Evolutionary conservation across 108 stramenopile species (phyloP), one percentile per base, ranked within the genome.

Genomic region (Fragilaria crotonensis): DNA sequence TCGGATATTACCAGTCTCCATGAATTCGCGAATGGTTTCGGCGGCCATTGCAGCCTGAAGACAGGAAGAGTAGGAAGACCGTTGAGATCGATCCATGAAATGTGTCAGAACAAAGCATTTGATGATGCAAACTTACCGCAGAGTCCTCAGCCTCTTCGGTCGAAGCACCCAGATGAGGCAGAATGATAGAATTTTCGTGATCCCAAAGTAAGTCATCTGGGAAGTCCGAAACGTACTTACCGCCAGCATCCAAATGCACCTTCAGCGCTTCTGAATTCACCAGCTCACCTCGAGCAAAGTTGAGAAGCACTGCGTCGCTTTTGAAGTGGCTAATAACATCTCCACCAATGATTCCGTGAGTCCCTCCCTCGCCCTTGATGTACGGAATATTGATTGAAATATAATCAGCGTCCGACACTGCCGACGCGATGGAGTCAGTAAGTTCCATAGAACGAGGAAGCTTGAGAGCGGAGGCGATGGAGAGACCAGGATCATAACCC

Each of bases 221-320:
- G 89, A 77, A 94, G 60, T 94, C 93, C 11, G 77, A 73, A 53
- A 90, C 65, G 64, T 90, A 94, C 49, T 81, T 76, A 53, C 72
- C 83, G 51, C 81, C 60, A 20, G 83, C 82, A 27, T 61, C 92
- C 63, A 95, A 67, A 66, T 82, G 85, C 22, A 73, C 70, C 67
- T 92, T 90, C 75, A 97, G 57, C 36, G 90, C 97, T 23, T 76
- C 90, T 30, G 85, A 85, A 66, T 96, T 85, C 21, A 97, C 94
- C 46, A 97, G 64, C 61, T 95, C 97, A n/a, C 97, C 97, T 56
- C 97, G 83, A 48, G 97, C 95, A 72, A 94, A 97, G 75, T 97
- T 97, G 45, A 97, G 49, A 46, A 97, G 60, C 17, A 87, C 78
- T 7, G 92, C 94, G 41, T 79, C 81, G 30, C 72, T 59, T 69